Evolutionary conservation across 2,329 filamentous ascomycete species (phyloP), one percentile per base, ranked within the genome.

Genomic region (Helicocarpus griseus): DNA sequence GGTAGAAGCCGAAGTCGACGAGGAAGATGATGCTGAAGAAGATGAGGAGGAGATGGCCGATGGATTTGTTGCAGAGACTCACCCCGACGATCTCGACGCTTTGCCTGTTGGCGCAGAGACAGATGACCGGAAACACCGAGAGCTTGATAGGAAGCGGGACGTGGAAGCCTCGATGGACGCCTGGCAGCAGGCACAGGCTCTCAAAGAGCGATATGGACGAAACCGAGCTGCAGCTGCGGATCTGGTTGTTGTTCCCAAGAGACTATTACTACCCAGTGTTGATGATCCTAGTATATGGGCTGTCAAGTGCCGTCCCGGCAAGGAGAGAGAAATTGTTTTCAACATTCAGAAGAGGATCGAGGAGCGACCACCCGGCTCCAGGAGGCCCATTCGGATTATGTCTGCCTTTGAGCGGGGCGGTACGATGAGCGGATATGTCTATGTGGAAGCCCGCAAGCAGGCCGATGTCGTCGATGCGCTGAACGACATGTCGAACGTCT

Each of bases 211-310:
- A 63, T 97, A 98, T 67, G 89, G 90, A 58, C 84, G 89, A 58
- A 81, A 86, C 57, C 82, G 85, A 36, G 77, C 80, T 51, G 79
- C 79, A 26, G 80, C 82, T 39, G 79, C 63, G 69, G 86, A 91
- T 61, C 82, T 86, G 21, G 81, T 85, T 2, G 81, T 91, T 45
- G 83, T 95, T 2, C 89, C 90, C 19, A 90, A 91, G 68, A 82
- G 88, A 55, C 73, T 97, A 39, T 78, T 97, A 11, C 82, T 97
- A 40, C 93, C 93, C 4, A 93, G 88, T 61, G 90, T 96, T 47
- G 86, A 96, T 56, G 93, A 98, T 67, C 93, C 93, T 1, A 89
- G 87, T 61, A 97, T 98, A 65, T 98, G 89, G 88, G 89, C 86
- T 55, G 85, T 95, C 56, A 84, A 87, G 61, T 95, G 89, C 71